Percentiles rank a stretch among this genome's conserved stretches.
These are phyloP conservation scores for Amaranthus palmeri DNA, from an alignment of 148 eudicot species.

Conservation along the genomic window DNA sequence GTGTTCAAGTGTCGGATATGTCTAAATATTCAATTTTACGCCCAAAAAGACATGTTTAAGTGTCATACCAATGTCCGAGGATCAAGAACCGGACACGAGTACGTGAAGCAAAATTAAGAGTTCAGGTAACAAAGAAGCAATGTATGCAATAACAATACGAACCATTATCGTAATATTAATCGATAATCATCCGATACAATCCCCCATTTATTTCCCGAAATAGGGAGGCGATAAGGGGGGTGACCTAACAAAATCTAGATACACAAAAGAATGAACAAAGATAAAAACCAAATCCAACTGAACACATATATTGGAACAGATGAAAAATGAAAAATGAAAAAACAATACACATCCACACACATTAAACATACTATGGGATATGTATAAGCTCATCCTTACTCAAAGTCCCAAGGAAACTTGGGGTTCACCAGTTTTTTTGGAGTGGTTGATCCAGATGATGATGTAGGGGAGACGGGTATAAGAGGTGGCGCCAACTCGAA, in stretches of 20 bases:
- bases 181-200: constrained; percentile 22
- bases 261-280: constrained; percentile 72
- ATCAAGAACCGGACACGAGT: no score
- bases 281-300: constrained; percentile 45
- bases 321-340: constrained; percentile 11
- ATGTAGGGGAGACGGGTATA: constrained; percentile 31
- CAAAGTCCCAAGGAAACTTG: constrained; percentile 79
- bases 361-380: constrained; percentile 25
- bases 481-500: constrained; percentile 58
- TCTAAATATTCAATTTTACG: no score
- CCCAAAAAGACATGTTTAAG: no score
- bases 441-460: constrained; percentile 24
- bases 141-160: constrained; percentile 10
- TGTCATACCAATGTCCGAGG: no score
- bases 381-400: constrained; percentile 35
- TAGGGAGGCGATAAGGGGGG: constrained; percentile 29
- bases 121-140: constrained; percentile 9
- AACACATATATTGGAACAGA: constrained; percentile 18
- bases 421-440: constrained; percentile 31
- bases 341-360: constrained; percentile 49
- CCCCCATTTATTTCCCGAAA: constrained; percentile 50
- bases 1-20: no score
- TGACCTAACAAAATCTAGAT: constrained; percentile 54
- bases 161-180: constrained; percentile 26
- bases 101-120: not conserved